Evolutionary conservation across 148 eudicot species (phyloP).

Genomic region (Chenopodium album): DNA sequence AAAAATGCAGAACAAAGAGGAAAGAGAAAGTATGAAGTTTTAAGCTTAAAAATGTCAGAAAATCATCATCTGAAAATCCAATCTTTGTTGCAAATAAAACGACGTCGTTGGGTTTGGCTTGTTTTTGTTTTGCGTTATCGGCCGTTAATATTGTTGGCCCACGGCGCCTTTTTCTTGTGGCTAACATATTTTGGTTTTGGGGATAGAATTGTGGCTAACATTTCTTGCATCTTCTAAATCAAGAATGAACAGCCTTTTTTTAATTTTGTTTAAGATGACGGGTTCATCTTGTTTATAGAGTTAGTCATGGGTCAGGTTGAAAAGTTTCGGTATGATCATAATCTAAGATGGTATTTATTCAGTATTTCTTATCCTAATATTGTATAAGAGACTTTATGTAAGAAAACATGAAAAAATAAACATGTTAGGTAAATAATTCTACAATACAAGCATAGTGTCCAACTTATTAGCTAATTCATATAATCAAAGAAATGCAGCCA

Average conservation of each 20-base stretch:
- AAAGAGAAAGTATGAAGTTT: slow-evolving; percentile 15
- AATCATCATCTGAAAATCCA: slow-evolving; percentile 25
- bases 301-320: too few species aligned
- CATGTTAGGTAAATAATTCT: too few species aligned
- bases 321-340: background rate
- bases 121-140: background rate
- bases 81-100: slow-evolving; percentile 10
- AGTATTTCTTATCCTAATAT: too few species aligned
- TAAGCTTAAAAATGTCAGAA: slow-evolving; percentile 18
- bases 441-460: too few species aligned
- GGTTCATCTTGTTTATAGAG: background rate
- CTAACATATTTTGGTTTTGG: background rate
- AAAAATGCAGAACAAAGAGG: background rate
- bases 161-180: slow-evolving; percentile 18
- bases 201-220: slow-evolving; percentile 12
- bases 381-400: too few species aligned
- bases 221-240: background rate
- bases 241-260: too few species aligned
- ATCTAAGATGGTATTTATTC: too few species aligned
- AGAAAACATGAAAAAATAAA: too few species aligned
- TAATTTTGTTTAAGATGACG: background rate
- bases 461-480: too few species aligned
- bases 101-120: slow-evolving; percentile 20
- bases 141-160: slow-evolving; percentile 17
- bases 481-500: too few species aligned